Evolutionary conservation across 108 stramenopile genomes (phyloP).

Genomic region (Pseudonitzschia multiseries): DNA sequence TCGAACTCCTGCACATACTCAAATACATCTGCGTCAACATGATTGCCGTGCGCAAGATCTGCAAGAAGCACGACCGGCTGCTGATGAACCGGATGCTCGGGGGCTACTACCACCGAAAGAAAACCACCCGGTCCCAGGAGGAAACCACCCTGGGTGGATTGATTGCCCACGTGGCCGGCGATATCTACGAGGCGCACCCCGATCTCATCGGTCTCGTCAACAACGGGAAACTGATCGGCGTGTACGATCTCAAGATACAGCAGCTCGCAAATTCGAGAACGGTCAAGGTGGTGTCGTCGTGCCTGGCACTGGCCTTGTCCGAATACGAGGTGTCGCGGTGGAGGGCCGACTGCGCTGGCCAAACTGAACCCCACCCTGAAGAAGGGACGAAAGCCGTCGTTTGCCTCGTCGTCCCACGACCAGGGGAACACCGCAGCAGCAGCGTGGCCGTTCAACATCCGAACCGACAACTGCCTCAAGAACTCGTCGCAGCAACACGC

Average conservation of each 20-base stretch:
- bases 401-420: not conserved
- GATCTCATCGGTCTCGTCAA: constrained; percentile 31
- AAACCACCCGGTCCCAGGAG: constrained; percentile 26
- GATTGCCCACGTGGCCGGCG: constrained; percentile 30
- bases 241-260: constrained; percentile 71
- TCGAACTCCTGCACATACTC: constrained; percentile 78
- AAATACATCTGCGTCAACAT: constrained; percentile 80
- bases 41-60: constrained; percentile 82
- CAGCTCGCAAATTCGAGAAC: constrained; percentile 74
- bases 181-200: constrained; percentile 41
- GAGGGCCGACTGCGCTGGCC: constrained; percentile 61
- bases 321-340: constrained; percentile 75
- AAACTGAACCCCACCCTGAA: constrained; percentile 33
- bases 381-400: not conserved
- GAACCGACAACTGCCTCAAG: constrained; percentile 7
- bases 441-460: constrained; percentile 7
- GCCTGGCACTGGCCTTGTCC: constrained; percentile 67
- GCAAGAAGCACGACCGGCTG: constrained; percentile 82
- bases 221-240: constrained; percentile 46
- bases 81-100: constrained; percentile 86
- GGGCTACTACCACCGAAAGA: constrained; percentile 69
- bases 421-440: not conserved
- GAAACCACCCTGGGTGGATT: constrained; percentile 44
- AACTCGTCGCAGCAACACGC: constrained; percentile 3
- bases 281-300: constrained; percentile 77